Evolutionary conservation across 2,329 filamentous ascomycete species (phyloP).

Genomic region (Cryphonectria japonica): DNA sequence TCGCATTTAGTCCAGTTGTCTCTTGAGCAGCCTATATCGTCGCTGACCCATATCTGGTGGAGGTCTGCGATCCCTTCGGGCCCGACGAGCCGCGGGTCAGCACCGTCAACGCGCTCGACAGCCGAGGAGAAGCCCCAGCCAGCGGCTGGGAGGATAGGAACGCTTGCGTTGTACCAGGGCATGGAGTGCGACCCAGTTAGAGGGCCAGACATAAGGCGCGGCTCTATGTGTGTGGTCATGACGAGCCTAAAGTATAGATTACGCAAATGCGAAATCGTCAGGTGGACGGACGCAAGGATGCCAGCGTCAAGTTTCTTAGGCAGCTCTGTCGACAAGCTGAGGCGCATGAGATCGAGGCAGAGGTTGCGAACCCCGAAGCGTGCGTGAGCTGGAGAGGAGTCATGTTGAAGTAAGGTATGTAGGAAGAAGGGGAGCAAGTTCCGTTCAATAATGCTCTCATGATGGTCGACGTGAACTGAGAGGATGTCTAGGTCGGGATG

Average conservation of each 20-base stretch:
- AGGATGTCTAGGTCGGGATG: slow-evolving; percentile 15
- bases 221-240: slow-evolving; percentile 1
- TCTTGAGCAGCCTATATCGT: neutral
- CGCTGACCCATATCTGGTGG: neutral
- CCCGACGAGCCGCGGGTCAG: neutral
- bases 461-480: slow-evolving; percentile 1
- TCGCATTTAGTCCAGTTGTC: neutral
- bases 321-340: neutral
- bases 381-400: slow-evolving; percentile 4
- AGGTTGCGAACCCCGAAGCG: slow-evolving; percentile 18
- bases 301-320: neutral
- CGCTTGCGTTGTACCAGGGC: slow-evolving; percentile 20
- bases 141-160: slow-evolving; percentile 2
- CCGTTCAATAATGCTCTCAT: neutral
- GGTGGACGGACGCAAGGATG: neutral
- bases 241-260: slow-evolving; percentile 10
- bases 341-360: slow-evolving; percentile 12
- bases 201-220: slow-evolving; percentile 14
- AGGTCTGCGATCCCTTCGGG: slow-evolving; percentile 1
- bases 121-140: neutral
- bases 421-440: slow-evolving; percentile 18
- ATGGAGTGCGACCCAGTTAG: neutral
- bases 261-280: slow-evolving; percentile 6
- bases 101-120: neutral
- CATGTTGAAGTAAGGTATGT: slow-evolving; percentile 11